Percentiles rank a stretch among this genome's conserved stretches.
These are phyloP conservation scores for Taiozyma sp. DNA, from an alignment of 1,139 yeast species.

Conservation along the genomic window DNA sequence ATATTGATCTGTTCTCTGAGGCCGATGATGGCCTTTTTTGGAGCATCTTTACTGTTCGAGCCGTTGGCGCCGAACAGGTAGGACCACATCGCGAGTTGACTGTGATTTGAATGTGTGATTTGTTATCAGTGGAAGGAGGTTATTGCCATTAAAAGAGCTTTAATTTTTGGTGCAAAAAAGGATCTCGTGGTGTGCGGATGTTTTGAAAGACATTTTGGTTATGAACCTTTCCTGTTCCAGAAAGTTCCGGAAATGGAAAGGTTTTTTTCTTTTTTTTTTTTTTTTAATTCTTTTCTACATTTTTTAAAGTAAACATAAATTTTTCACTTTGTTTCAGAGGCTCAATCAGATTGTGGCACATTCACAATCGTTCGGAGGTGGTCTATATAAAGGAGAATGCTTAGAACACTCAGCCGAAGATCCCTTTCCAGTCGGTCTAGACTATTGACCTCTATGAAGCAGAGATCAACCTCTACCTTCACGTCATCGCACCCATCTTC, in stretches of 20 bases:
- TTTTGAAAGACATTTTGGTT: not conserved
- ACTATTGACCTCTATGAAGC: not conserved
- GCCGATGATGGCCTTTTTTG: constrained; percentile 89
- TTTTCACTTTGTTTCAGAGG: not conserved
- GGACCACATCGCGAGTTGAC: constrained; percentile 54
- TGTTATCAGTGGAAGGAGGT: not conserved
- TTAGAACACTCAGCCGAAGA: constrained; percentile 2
- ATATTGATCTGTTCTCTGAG: constrained; percentile 86
- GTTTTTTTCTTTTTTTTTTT: not conserved
- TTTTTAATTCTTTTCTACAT: too few relatives aligned
- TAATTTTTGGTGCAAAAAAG: not conserved
- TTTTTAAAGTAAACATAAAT: not conserved
- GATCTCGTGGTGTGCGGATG: constrained; percentile 6
- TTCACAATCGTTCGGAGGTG: not conserved
- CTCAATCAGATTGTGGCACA: not conserved
- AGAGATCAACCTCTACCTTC: constrained; percentile 2
- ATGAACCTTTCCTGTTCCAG: not conserved
- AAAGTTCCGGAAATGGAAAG: not conserved
- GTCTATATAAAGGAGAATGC: not conserved
- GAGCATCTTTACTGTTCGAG: constrained; percentile 59
- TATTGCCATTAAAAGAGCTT: not conserved
- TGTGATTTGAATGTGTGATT: not conserved
- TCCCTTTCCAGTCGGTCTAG: not conserved
- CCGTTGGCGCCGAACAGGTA: constrained; percentile 65
- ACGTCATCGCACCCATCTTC: constrained; percentile 1